Evolutionary conservation across 306 rosid genomes (phyloP), one percentile per base, ranked within the genome.

Genomic region (Betula pendula): DNA sequence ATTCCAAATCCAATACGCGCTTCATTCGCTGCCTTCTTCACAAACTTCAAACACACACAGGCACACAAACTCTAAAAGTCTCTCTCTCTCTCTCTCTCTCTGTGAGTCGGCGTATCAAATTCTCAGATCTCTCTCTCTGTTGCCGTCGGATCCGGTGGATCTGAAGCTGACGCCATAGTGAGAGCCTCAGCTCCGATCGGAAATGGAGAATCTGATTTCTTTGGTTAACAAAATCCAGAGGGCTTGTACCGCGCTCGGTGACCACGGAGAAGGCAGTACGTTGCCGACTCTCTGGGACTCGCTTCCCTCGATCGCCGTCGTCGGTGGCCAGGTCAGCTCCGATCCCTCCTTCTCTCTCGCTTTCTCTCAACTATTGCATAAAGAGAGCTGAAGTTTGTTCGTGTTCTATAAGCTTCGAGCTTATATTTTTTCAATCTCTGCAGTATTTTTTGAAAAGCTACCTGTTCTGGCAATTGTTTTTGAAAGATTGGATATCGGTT

Each of bases 261-360:
- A 94, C 85, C 84, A 94, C 63, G 97, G 98, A 20, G 98, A 94
- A 84, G 92, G 85, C 31, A 88, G 84, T 77, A 90, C 97, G 16
- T 85, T 94, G 68, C 97, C 98, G 3, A 91, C 98, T 62, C 96
- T 94, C 7, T 94, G 98, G 98, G 98, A 94, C 77, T 80, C 98
- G 8, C 93, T 94, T 16, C 98, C 98, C 17, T 77, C 98, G 25
- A 94, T 94, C 77, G 98, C 98, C 66, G 98, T 94, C 85, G 98
- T 94, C 80, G 98, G 97, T 74, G 98, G 98, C 59, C 98, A 94
- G 96, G 98, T 94, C 72, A 55, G 79, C 81, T 84, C 76, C 84
- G 81, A 67, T 79, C 76, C 43, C 77, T 85, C 75, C 79, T 66
- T 73, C 38, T 9, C 74, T 74, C 51, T 40, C 33, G 6, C 10